Evolutionary conservation across 768 basidiomycete species (phyloP), one percentile per base, ranked within the genome.

Genomic region (Lyophyllum shimeji): DNA sequence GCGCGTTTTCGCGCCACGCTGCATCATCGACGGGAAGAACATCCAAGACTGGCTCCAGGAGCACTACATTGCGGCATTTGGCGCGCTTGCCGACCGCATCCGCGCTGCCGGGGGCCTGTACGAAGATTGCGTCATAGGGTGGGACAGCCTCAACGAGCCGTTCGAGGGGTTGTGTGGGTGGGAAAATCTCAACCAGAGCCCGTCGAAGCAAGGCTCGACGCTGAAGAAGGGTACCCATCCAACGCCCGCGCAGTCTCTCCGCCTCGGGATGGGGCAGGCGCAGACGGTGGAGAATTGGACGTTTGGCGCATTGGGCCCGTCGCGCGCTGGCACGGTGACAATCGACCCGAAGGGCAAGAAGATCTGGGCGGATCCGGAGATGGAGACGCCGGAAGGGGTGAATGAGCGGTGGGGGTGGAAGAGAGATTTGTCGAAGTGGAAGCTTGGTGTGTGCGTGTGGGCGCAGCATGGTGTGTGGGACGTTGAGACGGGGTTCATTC

Each of bases 101-200:
- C 74, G 78, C 5, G 85, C 84, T n/a, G 86, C 85, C 0, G 89
- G 88, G 0, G 87, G 82, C 31, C 70, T 98, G 34, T 68, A 91
- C 20, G 95, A 98, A 27, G 84, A 85, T 39, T 95, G 93, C 60
- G 82, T 99, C 11, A 87, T 98, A 46, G 97, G 97, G 0, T 98
- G 96, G 97, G 97, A 99, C 67, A 89, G 86, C 62, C 74, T 98
- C 71, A 98, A 99, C 69, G 97, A 99, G 69, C 96, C 97, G 0
- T 85, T 85, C 34, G 91, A 95, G 61, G 97, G 97, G 0, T 77
- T 92, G 39, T 79, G 71, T 29, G 79, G 77, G 1, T 88, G 88
- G 70, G 75, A 78, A 0, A 85, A 96, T 67, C 75, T 99, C 25
- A 79, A 77, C 49, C 57, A 67, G 12, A 84, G 87, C 43, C 89